Percentiles rank a stretch among this genome's conserved stretches.
These are phyloP conservation scores for Flaveria robusta DNA, from an alignment of 129 eudicot genomes.

Conservation along the genomic window DNA sequence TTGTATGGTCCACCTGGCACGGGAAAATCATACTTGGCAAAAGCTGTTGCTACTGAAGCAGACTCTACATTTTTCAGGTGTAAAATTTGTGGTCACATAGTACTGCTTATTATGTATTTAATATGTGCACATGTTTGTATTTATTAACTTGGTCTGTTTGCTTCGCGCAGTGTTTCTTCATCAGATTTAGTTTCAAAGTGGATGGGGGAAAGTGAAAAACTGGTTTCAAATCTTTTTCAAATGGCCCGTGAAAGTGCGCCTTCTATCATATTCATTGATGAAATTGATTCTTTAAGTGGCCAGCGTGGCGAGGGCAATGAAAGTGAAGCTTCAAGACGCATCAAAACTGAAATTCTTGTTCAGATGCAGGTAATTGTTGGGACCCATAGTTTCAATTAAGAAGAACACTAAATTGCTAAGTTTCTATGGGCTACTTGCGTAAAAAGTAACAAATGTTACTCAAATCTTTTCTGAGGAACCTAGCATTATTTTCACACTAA, in stretches of 20 bases:
- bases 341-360: slow-evolving; percentile 83
- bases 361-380: slow-evolving; percentile 81
- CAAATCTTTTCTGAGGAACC: not conserved
- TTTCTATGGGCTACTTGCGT: not conserved
- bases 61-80: slow-evolving; percentile 91
- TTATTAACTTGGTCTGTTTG: slow-evolving; percentile 28
- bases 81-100: not conserved
- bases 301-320: slow-evolving; percentile 97
- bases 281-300: slow-evolving; percentile 86
- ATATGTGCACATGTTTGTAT: not conserved
- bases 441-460: not conserved
- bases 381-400: not conserved
- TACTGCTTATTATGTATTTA: not conserved
- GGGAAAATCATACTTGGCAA: slow-evolving; percentile 88
- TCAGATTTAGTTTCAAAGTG: slow-evolving; percentile 91
- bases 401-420: no score
- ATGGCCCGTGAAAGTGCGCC: slow-evolving; percentile 96
- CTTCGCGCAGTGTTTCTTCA: slow-evolving; percentile 70
- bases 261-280: slow-evolving; percentile 80
- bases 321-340: slow-evolving; percentile 96
- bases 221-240: slow-evolving; percentile 82
- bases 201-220: slow-evolving; percentile 97
- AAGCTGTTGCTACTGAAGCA: slow-evolving; percentile 94
- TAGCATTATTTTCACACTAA: not conserved
- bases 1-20: slow-evolving; percentile 93